Base-by-base conservation (phyloP, 306 rosid genomes). In the Sindora glabra region DNA sequence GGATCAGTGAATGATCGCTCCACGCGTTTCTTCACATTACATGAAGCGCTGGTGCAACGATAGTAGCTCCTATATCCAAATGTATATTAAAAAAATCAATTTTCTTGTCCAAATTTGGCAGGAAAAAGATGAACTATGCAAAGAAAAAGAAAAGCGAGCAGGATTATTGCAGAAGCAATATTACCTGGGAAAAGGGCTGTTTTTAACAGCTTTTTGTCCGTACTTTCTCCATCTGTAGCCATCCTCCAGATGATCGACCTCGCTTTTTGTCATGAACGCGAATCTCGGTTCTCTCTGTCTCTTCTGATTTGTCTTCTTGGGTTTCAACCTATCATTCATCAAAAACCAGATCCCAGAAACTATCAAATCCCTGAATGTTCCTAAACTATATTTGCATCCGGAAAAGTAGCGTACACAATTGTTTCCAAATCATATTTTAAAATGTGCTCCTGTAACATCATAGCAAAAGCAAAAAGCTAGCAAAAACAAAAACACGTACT, bases 141-240 rank as follows among this genome's bases (percentile, higher is more conserved):
- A 56, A 30, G 48, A 36, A 30, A 36, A 24, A 58, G 18, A 48
- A 48, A 42, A 57, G 50, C 8, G 21, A 55, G 51, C 4, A 49
- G 16, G 48, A 21, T 46, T 22, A 11, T 12, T 4, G 10, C 15
- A 22, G 56, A 72, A 55, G 34, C 34, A 29, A 4, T 29, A 29
- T 29, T 71, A 89, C 99, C 99, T 86, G 15, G 99, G 99, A 52
- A 81, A 83, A 64, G 95, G 85, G 94, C 95, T 92, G 75, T 92
- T 82, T 69, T 92, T 92, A 4, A 89, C 99, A 21, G 96, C 95
- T 65, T 92, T 92, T 71, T 92, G 99, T 52, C 99, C 99, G 80
- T 92, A 92, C 80, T 92, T 92, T 71, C 96, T 89, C 99, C 99
- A 92, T 80, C 99, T 81, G 66, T 89, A 92, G 16, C 99, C 99